Conservation (phyloP, 257 asterid species). For the Vinca minor region DNA sequence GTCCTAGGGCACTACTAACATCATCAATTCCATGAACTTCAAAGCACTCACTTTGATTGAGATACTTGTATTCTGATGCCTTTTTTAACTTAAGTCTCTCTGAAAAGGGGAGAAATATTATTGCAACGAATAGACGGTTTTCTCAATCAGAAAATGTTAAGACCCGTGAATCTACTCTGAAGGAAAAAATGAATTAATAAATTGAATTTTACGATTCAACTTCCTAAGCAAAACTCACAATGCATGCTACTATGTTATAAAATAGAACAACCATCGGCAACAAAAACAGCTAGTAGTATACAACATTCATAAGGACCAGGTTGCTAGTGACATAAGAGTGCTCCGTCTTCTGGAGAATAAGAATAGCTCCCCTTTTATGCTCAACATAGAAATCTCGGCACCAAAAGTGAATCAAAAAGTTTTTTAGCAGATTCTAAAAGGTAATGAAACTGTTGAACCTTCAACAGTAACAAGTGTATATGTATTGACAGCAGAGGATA, state of each 20-base stretch:
- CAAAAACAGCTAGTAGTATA: background rate
- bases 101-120: slow-evolving; percentile 17
- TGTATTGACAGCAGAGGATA: background rate
- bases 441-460: background rate
- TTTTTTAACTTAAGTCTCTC: slow-evolving; percentile 59
- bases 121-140: too few relatives aligned
- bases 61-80: slow-evolving; percentile 64
- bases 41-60: slow-evolving; percentile 67
- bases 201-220: background rate
- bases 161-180: too few relatives aligned
- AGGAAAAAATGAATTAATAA: background rate
- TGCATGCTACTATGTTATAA: background rate
- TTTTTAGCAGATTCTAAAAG: background rate
- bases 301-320: background rate
- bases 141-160: background rate
- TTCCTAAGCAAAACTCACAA: background rate
- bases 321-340: background rate
- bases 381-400: background rate
- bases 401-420: background rate
- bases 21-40: slow-evolving; percentile 46
- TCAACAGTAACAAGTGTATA: background rate
- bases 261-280: background rate
- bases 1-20: too few relatives aligned
- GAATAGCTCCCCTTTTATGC: background rate
- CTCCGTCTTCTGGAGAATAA: background rate